These are phyloP conservation scores for Pilatotrama ljubarskyi DNA, from an alignment of 768 basidiomycete species.

Conservation along the genomic window DNA sequence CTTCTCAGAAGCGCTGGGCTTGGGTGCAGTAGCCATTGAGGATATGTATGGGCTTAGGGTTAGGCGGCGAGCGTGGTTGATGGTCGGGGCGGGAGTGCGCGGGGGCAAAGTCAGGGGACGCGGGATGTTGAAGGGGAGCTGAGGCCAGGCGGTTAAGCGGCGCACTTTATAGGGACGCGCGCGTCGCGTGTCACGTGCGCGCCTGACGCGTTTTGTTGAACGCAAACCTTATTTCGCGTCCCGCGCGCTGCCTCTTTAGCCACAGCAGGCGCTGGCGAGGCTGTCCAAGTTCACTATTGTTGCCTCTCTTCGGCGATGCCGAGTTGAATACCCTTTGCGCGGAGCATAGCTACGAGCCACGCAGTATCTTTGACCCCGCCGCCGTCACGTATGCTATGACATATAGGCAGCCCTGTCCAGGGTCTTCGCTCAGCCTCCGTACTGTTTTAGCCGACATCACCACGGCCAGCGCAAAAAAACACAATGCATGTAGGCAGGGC, in stretches of 20 bases:
- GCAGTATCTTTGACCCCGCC: background rate
- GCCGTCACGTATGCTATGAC: no score
- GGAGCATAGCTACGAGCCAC: background rate
- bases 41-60: background rate
- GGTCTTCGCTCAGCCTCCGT: background rate
- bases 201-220: conserved; percentile 33
- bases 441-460: background rate
- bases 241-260: conserved; percentile 3
- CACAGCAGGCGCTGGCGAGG: conserved; percentile 4
- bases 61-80: background rate
- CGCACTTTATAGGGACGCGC: conserved; percentile 28
- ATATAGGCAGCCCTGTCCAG: no score
- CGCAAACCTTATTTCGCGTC: conserved; percentile 29
- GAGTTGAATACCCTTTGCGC: background rate
- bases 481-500: background rate
- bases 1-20: conserved; percentile 22
- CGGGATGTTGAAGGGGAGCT: conserved; percentile 13
- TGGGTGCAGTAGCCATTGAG: conserved; percentile 20
- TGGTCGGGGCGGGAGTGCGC: background rate
- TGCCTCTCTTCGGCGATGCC: background rate
- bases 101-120: conserved; percentile 3
- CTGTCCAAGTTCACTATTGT: background rate
- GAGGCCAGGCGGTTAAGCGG: conserved; percentile 5
- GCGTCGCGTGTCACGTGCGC: conserved; percentile 32
- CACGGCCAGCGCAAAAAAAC: no score